Percentiles rank a stretch among this genome's conserved stretches.
Conservation (phyloP, 305 asterid genomes). For the Fraxinus dipetala region DNA sequence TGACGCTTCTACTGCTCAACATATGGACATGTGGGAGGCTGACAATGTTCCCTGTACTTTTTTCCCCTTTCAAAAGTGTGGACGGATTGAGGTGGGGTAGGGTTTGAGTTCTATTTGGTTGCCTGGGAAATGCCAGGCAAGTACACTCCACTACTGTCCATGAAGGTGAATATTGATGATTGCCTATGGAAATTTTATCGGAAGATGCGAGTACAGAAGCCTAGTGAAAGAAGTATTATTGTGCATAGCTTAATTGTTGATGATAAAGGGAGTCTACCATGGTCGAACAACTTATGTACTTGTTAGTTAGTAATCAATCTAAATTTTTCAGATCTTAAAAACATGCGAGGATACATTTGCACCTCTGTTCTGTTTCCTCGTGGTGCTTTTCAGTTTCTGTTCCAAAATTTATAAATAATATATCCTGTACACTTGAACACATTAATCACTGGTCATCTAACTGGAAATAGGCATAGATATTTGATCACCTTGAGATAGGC, state of each 20-base stretch:
- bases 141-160: background rate
- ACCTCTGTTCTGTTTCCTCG: background rate
- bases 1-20: background rate
- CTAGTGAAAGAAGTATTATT: background rate
- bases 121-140: background rate
- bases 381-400: background rate
- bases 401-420: background rate
- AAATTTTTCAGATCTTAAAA: background rate
- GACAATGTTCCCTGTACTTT: background rate
- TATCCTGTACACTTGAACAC: background rate
- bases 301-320: background rate
- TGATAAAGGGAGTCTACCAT: background rate
- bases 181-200: background rate
- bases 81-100: background rate
- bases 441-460: background rate
- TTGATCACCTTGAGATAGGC: background rate
- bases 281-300: background rate
- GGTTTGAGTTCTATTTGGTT: background rate
- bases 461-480: background rate
- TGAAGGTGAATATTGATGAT: slow-evolving; percentile 1
- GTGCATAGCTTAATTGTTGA: background rate
- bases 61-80: too few species aligned
- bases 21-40: background rate
- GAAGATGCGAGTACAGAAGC: background rate
- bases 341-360: background rate